Percentiles rank a stretch among this genome's conserved stretches.
Evolutionary conservation across 768 basidiomycete species (phyloP).

Genomic region (Trametes sanguinea): DNA sequence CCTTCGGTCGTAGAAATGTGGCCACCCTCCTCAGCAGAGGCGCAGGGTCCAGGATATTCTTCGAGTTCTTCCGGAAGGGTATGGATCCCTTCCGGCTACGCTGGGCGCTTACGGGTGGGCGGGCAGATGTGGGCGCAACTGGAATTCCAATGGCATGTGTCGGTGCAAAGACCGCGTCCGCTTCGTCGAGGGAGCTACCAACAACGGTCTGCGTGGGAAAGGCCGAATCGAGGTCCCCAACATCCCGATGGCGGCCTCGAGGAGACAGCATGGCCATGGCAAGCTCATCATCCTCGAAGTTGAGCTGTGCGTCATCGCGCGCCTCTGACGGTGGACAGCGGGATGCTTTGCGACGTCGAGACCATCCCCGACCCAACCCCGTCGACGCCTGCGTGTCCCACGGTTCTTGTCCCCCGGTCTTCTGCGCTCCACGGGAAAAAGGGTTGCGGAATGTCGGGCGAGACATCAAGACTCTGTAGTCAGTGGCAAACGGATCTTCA

Average conservation of each 20-base stretch:
- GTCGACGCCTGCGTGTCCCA: background rate
- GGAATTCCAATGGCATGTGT: background rate
- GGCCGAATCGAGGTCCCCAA: background rate
- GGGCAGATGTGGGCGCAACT: background rate
- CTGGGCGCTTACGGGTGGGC: background rate
- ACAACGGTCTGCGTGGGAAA: background rate
- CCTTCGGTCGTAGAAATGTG: background rate
- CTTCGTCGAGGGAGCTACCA: background rate
- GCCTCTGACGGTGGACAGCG: background rate
- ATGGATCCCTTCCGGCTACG: background rate
- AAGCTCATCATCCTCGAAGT: background rate
- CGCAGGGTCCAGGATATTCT: background rate
- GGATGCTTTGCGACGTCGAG: background rate
- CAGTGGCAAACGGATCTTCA: background rate
- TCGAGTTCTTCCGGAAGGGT: background rate
- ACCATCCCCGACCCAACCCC: background rate
- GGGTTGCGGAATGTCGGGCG: conserved; percentile 9
- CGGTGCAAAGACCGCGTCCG: background rate
- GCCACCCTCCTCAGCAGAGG: background rate
- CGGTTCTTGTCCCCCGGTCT: background rate
- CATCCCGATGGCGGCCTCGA: background rate
- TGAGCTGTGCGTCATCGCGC: background rate
- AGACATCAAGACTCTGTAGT: background rate
- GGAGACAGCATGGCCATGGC: background rate
- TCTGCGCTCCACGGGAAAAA: background rate